Evolutionary conservation across 345 rosid species (phyloP), one percentile per base, ranked within the genome.

Genomic region (Corymbia maculata): DNA sequence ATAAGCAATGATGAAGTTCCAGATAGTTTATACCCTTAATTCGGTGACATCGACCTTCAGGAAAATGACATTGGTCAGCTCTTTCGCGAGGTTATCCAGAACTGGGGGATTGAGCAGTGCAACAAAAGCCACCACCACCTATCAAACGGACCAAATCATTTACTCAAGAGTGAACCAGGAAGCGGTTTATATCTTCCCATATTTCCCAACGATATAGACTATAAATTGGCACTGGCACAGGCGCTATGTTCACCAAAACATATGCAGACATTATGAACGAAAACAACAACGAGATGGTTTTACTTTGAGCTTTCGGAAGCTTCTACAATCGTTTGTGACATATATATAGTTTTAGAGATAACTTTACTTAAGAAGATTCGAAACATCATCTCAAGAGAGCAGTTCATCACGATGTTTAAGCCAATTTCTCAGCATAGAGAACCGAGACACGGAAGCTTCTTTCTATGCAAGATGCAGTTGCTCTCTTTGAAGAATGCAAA

Each of bases 21-120:
- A 75, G 82, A 75, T 75, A 22, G 82, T 75, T 36, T 75, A 36
- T 51, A 95, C 97, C 93, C 87, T 90, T 90, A 95, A 87, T 90
- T 95, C 97, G 87, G 94, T 97, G 8, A 95, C 95, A 86, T 95
- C 99, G 57, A 95, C 97, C 94, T 95, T 96, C 90, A 97, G 91
- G 95, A 95, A 94, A 66, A 87, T 89, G 82, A 92, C 95, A 80
- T 88, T 32, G 3, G 95, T 92, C 88, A 91, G 61, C 91, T 90
- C 94, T 92, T 90, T 96, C 14, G 97, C 97, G n/a, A 92, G 75
- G 15, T 96, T 95, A 6, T 87, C 93, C 88, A 95, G 84, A 89
- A 95, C 8, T 57, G 98, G 99, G 32, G 98, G 89, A 51, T 95
- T 94, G 87, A 93, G 13, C n/a, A n/a, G n/a, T n/a, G n/a, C n/a